phyloP scores from a whole-genome alignment of 345 rosid genomes.

The Citrus glauca region DNA sequence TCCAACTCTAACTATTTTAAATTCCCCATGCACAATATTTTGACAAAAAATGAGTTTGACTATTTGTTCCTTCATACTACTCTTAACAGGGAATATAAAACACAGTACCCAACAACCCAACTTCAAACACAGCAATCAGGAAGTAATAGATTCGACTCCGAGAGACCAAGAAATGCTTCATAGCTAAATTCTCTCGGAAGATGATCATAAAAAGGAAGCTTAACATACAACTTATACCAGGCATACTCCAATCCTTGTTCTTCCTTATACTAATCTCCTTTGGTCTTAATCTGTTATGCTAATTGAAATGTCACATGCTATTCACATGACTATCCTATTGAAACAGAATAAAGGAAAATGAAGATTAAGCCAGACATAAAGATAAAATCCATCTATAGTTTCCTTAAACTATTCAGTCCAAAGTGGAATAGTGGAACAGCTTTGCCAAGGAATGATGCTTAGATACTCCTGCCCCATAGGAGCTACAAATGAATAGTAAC shows the following conservation, averaged over 20 bases:
- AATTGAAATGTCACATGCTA: neutral
- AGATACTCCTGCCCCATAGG: neutral
- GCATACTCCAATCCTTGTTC: neutral
- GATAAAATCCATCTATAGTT: neutral
- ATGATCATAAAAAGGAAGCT: neutral
- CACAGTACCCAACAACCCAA: neutral
- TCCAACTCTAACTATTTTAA: conserved; percentile 1
- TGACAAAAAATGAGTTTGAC: neutral
- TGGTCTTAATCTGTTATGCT: neutral
- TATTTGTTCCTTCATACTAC: neutral
- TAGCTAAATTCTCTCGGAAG: neutral
- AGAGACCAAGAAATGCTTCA: neutral
- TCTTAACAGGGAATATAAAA: neutral
- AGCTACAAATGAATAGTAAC: neutral
- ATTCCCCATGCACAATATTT: conserved; percentile 1
- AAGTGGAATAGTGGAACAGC: neutral
- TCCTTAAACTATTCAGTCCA: neutral
- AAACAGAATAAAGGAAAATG: conserved; percentile 1
- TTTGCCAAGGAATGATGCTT: neutral
- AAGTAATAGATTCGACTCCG: neutral
- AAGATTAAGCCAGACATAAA: neutral
- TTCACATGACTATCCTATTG: neutral
- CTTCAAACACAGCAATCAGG: neutral
- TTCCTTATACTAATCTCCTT: neutral
- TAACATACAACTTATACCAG: neutral